Percentiles rank a stretch among this genome's conserved stretches.
Conservation (phyloP, 2,329 filamentous ascomycete genomes). For the Plenodomus tracheiphilus region DNA sequence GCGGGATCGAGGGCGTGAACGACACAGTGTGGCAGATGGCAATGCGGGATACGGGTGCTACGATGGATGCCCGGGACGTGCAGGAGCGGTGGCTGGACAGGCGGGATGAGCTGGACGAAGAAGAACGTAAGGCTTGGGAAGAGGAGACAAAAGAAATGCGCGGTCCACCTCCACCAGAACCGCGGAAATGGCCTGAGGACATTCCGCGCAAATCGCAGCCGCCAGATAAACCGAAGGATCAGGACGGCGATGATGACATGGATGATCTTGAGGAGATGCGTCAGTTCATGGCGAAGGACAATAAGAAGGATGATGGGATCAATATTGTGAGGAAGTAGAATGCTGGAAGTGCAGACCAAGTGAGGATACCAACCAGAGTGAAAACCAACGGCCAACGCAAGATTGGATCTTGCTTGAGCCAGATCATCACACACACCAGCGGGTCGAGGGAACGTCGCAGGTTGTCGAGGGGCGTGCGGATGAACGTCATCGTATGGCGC, state of each 20-base stretch:
- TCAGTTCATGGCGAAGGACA: conserved; percentile 40
- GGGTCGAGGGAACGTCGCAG: too few relatives aligned
- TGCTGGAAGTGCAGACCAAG: neutral
- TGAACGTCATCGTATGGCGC: too few relatives aligned
- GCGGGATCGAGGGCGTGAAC: conserved; percentile 85
- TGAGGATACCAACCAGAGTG: neutral
- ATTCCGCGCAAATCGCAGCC: conserved; percentile 2
- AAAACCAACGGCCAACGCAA: neutral
- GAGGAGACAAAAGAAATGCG: conserved; percentile 64
- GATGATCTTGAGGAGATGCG: conserved; percentile 47
- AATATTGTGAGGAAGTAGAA: conserved; percentile 66
- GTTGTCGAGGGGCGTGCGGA: too few relatives aligned
- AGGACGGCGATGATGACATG: conserved; percentile 38
- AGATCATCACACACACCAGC: too few relatives aligned
- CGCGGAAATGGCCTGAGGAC: neutral
- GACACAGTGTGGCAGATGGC: conserved; percentile 97
- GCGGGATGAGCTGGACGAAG: conserved; percentile 82
- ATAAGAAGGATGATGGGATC: conserved; percentile 62
- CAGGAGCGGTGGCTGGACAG: conserved; percentile 95
- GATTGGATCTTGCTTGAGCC: neutral
- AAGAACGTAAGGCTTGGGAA: conserved; percentile 74
- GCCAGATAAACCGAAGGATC: conserved; percentile 8
- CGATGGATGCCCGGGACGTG: conserved; percentile 83
- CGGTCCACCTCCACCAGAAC: conserved; percentile 14
- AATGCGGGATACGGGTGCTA: conserved; percentile 71